Conservation (phyloP, 352 stramenopile genomes). For the Globisporangium rhizosaccharum region DNA sequence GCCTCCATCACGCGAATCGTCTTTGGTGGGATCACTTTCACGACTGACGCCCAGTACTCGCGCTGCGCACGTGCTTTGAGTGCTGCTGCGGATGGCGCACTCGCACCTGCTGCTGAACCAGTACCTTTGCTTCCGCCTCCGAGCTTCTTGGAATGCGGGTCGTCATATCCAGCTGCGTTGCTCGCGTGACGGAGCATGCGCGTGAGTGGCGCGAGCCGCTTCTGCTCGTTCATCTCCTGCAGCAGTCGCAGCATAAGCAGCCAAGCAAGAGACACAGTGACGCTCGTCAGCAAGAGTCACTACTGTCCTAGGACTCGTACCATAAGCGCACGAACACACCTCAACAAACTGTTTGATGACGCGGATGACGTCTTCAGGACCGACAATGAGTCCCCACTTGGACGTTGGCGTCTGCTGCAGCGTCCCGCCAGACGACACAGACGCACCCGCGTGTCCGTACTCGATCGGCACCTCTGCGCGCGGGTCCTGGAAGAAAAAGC, state of each 20-base stretch:
- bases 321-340: constrained; percentile 21
- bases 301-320: background rate
- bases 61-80: constrained; percentile 39
- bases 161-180: constrained; percentile 4
- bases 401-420: constrained; percentile 17
- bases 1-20: constrained; percentile 75
- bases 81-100: constrained; percentile 18
- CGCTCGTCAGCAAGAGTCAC: no score
- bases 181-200: constrained; percentile 35
- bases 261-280: no score
- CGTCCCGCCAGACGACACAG: background rate
- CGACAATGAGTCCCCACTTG: constrained; percentile 66
- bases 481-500: constrained; percentile 70
- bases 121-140: constrained; percentile 1
- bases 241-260: background rate
- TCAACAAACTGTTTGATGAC: constrained; percentile 88
- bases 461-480: constrained; percentile 44
- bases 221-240: constrained; percentile 68
- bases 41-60: constrained; percentile 77
- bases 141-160: constrained; percentile 1
- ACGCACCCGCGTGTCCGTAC: constrained; percentile 9
- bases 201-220: constrained; percentile 42
- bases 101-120: constrained; percentile 16
- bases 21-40: constrained; percentile 63
- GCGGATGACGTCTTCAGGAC: constrained; percentile 82